Base-by-base conservation (phyloP, 2,329 filamentous ascomycete genomes). In the Coniochaeta sp. region DNA sequence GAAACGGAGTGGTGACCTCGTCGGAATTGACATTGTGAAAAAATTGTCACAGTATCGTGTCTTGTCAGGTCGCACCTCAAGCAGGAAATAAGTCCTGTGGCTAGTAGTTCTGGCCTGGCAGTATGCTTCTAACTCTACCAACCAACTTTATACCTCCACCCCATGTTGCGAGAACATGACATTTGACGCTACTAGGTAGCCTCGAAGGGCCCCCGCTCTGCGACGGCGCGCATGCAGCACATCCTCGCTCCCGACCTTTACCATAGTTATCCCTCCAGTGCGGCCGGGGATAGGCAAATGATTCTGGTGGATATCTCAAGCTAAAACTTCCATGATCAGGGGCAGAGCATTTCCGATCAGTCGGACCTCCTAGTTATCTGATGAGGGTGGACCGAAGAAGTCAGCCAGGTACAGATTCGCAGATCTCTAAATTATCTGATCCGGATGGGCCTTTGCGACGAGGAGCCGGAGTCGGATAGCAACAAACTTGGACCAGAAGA, bases 1-100 rank as follows among this genome's bases (percentile, higher is more conserved):
- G 57, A 65, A 66, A 2, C 59, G 50, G 22, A 63, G 59, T 33
- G 61, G 59, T 58, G 61, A 28, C 40, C 55, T 57, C 36, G 59
- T 24, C 44, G 64, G 50, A 34, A 59, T 24, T 44, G 64, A 54
- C 62, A 65, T 65, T 52, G 50, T 26, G 58, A 44, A 8, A 7
- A n/a, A n/a, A n/a, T n/a, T n/a, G 38, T 17, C 38, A 28, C n/a
- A 16, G 17, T 7, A 12, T 16, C 7, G 22, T 26, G 47, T 52
- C 47, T 26, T 17, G 22, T 52, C 22, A 52, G 14, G 47, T 52
- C 26, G 22, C 2, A 3, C 2, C 26, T 52, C 12, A 14, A 52
- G 26, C 47, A 31, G 3, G 47, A 31, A 28, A 16, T 14, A 31
- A n/a, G n/a, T n/a, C n/a, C 17, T 52, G 47, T 52, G 26, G 47